Evolutionary conservation across 768 basidiomycete genomes (phyloP).

Genomic region (Lentinula lateritia): DNA sequence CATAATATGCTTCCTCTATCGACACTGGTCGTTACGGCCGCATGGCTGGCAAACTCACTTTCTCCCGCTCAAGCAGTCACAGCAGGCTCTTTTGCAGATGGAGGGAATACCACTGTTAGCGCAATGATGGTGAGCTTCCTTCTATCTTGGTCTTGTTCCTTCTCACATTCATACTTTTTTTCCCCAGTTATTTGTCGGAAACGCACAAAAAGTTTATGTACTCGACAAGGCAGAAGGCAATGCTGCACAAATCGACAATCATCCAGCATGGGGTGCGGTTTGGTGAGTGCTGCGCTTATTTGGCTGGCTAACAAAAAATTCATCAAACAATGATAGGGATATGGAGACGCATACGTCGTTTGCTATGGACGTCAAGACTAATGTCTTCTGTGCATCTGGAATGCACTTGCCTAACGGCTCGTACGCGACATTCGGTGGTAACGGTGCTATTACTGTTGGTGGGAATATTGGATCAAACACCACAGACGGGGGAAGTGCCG

Average conservation of each 20-base stretch:
- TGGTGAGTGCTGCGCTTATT: conserved; percentile 34
- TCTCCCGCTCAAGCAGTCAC: conserved; percentile 28
- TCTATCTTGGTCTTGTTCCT: not conserved
- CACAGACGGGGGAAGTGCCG: conserved; percentile 40
- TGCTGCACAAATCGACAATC: conserved; percentile 54
- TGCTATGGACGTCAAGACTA: conserved; percentile 68
- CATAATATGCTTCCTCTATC: conserved; percentile 1
- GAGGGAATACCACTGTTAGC: conserved; percentile 40
- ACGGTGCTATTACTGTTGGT: conserved; percentile 64
- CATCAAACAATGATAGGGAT: conserved; percentile 40
- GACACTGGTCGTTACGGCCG: not conserved
- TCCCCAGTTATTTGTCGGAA: conserved; percentile 72
- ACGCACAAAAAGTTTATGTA: conserved; percentile 77
- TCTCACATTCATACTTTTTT: not conserved
- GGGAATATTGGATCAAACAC: conserved; percentile 50
- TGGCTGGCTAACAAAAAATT: not conserved
- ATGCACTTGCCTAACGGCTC: conserved; percentile 80
- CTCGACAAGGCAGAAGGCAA: conserved; percentile 88
- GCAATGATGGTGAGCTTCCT: conserved; percentile 43
- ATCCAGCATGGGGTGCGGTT: conserved; percentile 70
- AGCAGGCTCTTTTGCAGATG: conserved; percentile 40
- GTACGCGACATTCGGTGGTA: conserved; percentile 72
- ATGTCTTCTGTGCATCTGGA: conserved; percentile 78
- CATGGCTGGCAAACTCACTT: conserved; percentile 30
- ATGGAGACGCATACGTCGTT: conserved; percentile 49